These are phyloP conservation scores for Brasenia schreberi DNA, from an alignment of 164 flowering plant genomes.

Conservation along the genomic window DNA sequence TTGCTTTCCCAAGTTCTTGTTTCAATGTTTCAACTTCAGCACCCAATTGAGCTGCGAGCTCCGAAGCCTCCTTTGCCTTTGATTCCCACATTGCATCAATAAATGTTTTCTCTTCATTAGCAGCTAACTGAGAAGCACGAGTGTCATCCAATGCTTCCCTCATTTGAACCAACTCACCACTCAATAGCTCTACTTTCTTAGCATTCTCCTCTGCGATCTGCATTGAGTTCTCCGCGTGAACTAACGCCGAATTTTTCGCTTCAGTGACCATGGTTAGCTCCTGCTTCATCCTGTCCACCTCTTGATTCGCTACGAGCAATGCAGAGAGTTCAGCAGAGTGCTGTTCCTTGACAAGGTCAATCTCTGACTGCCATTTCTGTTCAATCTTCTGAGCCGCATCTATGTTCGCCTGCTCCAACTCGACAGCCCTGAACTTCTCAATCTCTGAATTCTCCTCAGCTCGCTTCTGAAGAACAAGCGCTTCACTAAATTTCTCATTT, in stretches of 20 bases:
- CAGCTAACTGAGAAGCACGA: not conserved
- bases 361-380: constrained; percentile 64
- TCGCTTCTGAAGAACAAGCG: constrained; percentile 68
- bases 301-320: constrained; percentile 58
- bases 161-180: constrained; percentile 47
- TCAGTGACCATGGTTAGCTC: constrained; percentile 61
- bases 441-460: constrained; percentile 83
- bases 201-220: constrained; percentile 76
- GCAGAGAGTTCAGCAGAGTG: constrained; percentile 66
- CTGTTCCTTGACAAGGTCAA: constrained; percentile 58
- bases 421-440: constrained; percentile 87
- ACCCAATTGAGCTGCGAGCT: constrained; percentile 28
- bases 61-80: constrained; percentile 31
- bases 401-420: constrained; percentile 73
- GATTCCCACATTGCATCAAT: constrained; percentile 48
- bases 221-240: constrained; percentile 79
- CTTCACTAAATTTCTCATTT: constrained; percentile 66
- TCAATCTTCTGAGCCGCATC: constrained; percentile 73
- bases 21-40: constrained; percentile 46
- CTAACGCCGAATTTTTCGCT: constrained; percentile 69
- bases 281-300: constrained; percentile 54
- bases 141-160: not conserved
- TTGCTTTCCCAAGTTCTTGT: constrained; percentile 21
- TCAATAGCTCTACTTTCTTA: constrained; percentile 56
- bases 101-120: constrained; percentile 23